Percentiles rank a stretch among this genome's conserved stretches.
phyloP scores from a whole-genome alignment of 2,329 filamentous ascomycete genomes.

The Curvularia verruculosa region DNA sequence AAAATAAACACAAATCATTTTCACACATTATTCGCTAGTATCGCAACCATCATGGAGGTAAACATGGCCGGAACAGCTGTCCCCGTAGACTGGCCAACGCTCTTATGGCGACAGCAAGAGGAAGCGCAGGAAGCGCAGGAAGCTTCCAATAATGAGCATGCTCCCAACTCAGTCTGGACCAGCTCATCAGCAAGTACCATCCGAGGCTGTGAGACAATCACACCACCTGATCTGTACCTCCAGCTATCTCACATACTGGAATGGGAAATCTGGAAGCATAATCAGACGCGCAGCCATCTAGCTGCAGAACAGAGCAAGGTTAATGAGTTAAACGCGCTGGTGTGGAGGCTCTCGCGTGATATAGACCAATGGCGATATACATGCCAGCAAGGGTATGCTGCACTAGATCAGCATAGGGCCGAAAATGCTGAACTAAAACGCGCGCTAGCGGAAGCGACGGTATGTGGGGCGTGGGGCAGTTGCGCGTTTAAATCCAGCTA shows the following conservation, averaged over 20 bases:
- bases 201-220: background rate
- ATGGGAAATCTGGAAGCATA: background rate
- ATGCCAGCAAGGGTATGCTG: background rate
- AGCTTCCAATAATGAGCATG: background rate
- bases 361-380: background rate
- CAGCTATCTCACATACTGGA: background rate
- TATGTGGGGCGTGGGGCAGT: background rate
- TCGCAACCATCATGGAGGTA: background rate
- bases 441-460: background rate
- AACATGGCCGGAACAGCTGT: conserved; percentile 1
- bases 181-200: background rate
- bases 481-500: background rate
- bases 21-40: background rate
- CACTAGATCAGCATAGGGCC: background rate
- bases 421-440: background rate
- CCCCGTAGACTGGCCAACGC: background rate
- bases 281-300: background rate
- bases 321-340: background rate
- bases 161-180: background rate
- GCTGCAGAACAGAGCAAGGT: background rate
- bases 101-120: background rate
- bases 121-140: background rate
- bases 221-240: background rate
- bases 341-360: background rate
- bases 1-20: background rate